Conservation (phyloP, 1,284 basidiomycete genomes). For the Schizophyllum amplum region DNA sequence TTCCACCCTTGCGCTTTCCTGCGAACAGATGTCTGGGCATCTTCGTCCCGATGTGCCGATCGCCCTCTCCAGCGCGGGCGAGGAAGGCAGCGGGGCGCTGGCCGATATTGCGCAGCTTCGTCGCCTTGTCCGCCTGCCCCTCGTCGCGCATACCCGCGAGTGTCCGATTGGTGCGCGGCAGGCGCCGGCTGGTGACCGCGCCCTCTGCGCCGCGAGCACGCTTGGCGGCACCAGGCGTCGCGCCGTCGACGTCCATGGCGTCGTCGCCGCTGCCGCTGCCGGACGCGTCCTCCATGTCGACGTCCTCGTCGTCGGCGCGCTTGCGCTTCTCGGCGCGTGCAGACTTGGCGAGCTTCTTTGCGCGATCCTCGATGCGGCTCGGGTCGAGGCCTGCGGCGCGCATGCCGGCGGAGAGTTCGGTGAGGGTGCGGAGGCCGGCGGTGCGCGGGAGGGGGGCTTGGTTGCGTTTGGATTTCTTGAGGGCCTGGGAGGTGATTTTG, state of each 20-base stretch:
- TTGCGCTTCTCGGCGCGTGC: constrained; percentile 69
- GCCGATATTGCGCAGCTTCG: constrained; percentile 75
- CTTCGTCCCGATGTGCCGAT: constrained; percentile 71
- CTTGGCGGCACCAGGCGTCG: constrained; percentile 57
- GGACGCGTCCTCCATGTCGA: constrained; percentile 46
- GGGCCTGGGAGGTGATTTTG: constrained; percentile 72
- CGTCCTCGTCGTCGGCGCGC: constrained; percentile 47
- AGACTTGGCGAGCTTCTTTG: constrained; percentile 65
- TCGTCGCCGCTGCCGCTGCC: constrained; percentile 30
- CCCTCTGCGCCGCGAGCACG: constrained; percentile 31
- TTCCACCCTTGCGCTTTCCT: constrained; percentile 85
- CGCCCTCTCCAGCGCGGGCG: constrained; percentile 85
- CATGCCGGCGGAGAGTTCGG: constrained; percentile 77
- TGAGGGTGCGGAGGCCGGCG: constrained; percentile 78
- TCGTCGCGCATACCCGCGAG: constrained; percentile 75
- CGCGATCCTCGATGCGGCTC: constrained; percentile 81
- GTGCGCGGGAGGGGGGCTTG: constrained; percentile 81
- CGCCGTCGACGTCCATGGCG: constrained; percentile 66
- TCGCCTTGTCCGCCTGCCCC: constrained; percentile 72
- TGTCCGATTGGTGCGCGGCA: constrained; percentile 65
- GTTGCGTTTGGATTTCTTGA: constrained; percentile 87
- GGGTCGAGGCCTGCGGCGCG: constrained; percentile 88
- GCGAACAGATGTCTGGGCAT: constrained; percentile 78
- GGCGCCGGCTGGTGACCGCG: constrained; percentile 42
- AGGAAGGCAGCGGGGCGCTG: constrained; percentile 81